Conservation (phyloP, 139 green algal species). For the Chlamydomonas incerta region DNA sequence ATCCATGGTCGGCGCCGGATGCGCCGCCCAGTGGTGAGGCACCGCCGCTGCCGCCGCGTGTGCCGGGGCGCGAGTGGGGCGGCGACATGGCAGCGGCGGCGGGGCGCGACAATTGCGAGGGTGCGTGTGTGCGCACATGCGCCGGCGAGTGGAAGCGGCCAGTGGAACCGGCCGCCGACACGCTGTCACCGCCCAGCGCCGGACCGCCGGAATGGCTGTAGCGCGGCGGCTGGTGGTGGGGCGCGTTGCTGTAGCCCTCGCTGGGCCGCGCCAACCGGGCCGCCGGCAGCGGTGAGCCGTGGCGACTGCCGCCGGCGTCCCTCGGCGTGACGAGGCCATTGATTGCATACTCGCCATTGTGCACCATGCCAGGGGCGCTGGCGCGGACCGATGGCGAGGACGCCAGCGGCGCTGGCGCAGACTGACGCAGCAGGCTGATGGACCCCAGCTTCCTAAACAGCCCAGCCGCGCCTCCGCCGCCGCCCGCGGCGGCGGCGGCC, state of each 20-base stretch:
- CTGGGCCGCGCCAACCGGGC: no score
- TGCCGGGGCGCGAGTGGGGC: not conserved
- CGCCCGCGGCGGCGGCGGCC: no score
- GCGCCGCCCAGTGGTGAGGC: not conserved
- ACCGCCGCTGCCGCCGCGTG: not conserved
- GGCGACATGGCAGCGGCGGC: not conserved
- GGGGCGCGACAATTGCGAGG: not conserved
- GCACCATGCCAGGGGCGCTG: not conserved
- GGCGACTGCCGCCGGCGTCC: not conserved
- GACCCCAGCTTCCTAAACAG: not conserved
- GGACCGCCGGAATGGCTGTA: no score
- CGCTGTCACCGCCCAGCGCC: no score
- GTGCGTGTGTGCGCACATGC: not conserved
- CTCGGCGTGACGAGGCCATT: not conserved
- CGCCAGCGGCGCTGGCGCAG: not conserved
- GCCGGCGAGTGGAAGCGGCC: no score
- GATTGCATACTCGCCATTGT: no score
- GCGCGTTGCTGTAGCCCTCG: no score
- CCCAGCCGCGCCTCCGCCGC: no score
- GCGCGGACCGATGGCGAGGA: not conserved
- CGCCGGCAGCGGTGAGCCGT: not conserved
- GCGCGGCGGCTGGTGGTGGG: no score
- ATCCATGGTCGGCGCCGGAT: not conserved
- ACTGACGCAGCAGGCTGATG: not conserved
- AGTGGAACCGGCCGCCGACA: no score